Percentiles rank a stretch among this genome's conserved stretches.
Evolutionary conservation across 805 yeast genomes (phyloP).

Genomic region (Blastobotrys mokoenaii): DNA sequence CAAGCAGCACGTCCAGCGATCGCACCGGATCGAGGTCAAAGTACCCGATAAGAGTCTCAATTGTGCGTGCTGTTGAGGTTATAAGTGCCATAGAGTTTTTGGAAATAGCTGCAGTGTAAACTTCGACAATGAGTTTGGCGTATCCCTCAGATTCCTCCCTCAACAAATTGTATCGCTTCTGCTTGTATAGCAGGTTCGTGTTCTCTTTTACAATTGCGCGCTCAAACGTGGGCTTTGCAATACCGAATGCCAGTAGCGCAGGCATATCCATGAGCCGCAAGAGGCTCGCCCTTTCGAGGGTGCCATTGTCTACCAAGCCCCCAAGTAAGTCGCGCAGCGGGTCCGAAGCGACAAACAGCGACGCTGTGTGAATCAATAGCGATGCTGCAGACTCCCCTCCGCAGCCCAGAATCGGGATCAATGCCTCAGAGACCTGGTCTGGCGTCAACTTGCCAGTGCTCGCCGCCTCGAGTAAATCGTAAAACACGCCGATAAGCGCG

Average conservation of each 20-base stretch:
- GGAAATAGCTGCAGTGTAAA: conserved; percentile 37
- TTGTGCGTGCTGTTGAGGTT: conserved; percentile 35
- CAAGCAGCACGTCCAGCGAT: conserved; percentile 54
- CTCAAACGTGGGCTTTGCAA: conserved; percentile 28
- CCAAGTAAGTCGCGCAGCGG: not conserved
- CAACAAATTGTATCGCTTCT: conserved; percentile 54
- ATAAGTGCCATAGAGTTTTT: conserved; percentile 27
- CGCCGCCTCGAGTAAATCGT: conserved; percentile 12
- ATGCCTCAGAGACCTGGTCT: conserved; percentile 5
- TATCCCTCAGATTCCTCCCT: conserved; percentile 77
- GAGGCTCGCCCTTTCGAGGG: conserved; percentile 16
- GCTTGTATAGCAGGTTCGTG: conserved; percentile 37
- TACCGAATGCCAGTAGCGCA: conserved; percentile 16
- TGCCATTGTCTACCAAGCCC: not conserved
- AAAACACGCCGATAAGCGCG: conserved; percentile 8
- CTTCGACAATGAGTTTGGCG: conserved; percentile 48
- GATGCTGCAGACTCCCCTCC: not conserved
- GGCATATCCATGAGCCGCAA: conserved; percentile 22
- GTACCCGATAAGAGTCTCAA: conserved; percentile 60
- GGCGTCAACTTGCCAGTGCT: conserved; percentile 2
- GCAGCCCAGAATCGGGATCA: conserved; percentile 4
- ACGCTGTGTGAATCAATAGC: conserved; percentile 14
- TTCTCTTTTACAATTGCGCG: conserved; percentile 34
- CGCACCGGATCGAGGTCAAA: conserved; percentile 67
- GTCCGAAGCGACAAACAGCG: conserved; percentile 7